Conservation (phyloP, 2,329 filamentous ascomycete genomes). For the Pleomassaria siparia region DNA sequence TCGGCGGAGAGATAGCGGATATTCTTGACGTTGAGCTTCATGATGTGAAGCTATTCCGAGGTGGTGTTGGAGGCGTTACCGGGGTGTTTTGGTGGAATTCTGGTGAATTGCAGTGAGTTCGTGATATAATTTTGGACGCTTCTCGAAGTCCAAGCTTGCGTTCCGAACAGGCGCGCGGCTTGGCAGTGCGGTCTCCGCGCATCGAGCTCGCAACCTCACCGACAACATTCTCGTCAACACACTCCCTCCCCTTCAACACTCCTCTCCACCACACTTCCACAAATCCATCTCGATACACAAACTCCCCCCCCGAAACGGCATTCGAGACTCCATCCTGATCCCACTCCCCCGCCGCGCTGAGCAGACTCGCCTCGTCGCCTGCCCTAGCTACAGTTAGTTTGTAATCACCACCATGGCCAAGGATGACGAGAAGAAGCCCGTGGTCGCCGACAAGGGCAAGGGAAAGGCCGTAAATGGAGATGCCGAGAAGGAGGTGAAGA, state of each 20-base stretch:
- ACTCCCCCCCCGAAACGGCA: constrained; percentile 6
- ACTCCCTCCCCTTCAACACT: background rate
- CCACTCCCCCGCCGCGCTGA: constrained; percentile 14
- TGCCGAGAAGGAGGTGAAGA: constrained; percentile 59
- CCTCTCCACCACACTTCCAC: constrained; percentile 1
- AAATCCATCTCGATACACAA: constrained; percentile 13
- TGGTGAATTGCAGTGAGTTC: constrained; percentile 2
- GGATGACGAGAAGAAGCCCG: constrained; percentile 82
- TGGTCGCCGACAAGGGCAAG: constrained; percentile 91
- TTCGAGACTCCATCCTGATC: constrained; percentile 7
- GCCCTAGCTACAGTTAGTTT: constrained; percentile 33
- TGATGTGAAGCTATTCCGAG: constrained; percentile 43
- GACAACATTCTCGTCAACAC: constrained; percentile 10
- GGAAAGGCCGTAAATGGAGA: constrained; percentile 78
- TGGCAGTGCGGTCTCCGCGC: constrained; percentile 2
- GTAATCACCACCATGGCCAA: constrained; percentile 76
- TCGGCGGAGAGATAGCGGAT: constrained; percentile 89
- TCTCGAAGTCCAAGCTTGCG: constrained; percentile 23
- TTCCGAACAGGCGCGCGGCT: background rate
- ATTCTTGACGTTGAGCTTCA: constrained; percentile 94
- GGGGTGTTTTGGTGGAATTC: no score
- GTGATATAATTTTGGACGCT: constrained; percentile 27
- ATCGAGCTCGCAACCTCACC: constrained; percentile 5
- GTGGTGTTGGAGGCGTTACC: constrained; percentile 9
- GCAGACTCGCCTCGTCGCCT: constrained; percentile 34